Evolutionary conservation across 2,329 filamentous ascomycete species (phyloP), one percentile per base, ranked within the genome.

Genomic region (Alternaria gansuensis): DNA sequence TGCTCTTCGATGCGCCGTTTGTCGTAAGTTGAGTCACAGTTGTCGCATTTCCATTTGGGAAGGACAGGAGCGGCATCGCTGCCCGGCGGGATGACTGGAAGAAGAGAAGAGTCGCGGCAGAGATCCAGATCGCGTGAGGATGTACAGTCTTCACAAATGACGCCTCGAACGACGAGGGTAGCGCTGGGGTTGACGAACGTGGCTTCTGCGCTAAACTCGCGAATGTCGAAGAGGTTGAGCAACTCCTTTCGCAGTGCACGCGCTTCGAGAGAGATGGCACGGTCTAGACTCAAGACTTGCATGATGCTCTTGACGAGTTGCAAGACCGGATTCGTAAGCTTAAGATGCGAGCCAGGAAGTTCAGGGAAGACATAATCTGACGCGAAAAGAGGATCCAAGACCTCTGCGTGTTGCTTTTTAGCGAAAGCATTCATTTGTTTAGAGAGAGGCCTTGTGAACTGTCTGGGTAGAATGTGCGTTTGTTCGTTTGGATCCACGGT

Each of bases 231-330:
- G 51, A 98, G 84, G 9, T 89, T 85, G 0, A 99, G 86, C 0
- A 99, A 83, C 60, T 98, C 94, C 69, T 96, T 96, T 52, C 96
- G 88, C 0, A 99, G 84, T 2, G 96, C 82, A 5, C 95, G 88
- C 3, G 92, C 93, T 78, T 98, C 94, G 46, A 96, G 87, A 0
- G 88, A 90, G 69, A 96, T 95, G 68, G 92, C 92, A 77, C 94
- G 95, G 79, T 97, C 95, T 0, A 99, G 85, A 33, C 88, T 91
- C 5, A 99, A 83, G 9, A 99, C 90, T 75, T 98, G 94, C 88
- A 96, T 96, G 41, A 99, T 85, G 17, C 87, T 87, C 78, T 98
- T 99, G 68, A 97, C 92, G 3, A 99, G 86, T 77, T 98, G 93
- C 0, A 99, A 85, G 0, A 92, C 88, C 0, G 94, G 91, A 70